Base-by-base conservation (phyloP, 2,329 filamentous ascomycete genomes). In the Lachnellula occidentalis region DNA sequence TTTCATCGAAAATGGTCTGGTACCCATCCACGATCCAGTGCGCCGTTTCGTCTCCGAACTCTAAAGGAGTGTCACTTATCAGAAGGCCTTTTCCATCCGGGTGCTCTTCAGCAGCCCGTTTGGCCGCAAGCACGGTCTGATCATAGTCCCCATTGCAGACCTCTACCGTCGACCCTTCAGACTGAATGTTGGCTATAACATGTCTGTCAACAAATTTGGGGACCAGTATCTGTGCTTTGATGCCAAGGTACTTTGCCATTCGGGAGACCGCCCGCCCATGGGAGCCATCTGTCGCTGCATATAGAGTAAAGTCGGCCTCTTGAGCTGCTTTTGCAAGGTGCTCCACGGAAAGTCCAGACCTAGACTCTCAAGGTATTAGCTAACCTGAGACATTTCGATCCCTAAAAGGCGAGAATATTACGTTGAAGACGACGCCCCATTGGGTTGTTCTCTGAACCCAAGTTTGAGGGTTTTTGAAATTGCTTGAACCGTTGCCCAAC, bases 1-100 rank as follows among this genome's bases (percentile, higher is more conserved):
- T 73, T 65, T 94, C 89, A 3, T 71, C 67, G 58, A 92, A 73
- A 78, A 92, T 85, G 0, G 87, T 90, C 4, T 76, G 76, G 63
- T 92, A 94, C 0, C 89, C 89, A 57, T 92, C 83, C 0, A 90
- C 85, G 21, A 92, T 86, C 83, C 86, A 91, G 69, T 12, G 31
- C 9, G 88, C 86, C 5, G 90, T 79, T 39, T 82, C 74, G 46
- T 83, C 78, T 61, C 88, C 90, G 2, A 80, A 83, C 0, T 78
- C 76, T 62, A 87, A 87, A 0, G 83, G 78, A 8, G 80, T 85
- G 63, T 92, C 89, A 64, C 88, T 80, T 1, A 92, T 76, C 41
- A 91, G 68, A 6, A 91, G 65, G 0, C 74, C 76, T 0, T 71
- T 61, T 22, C 43, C n/a, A 24, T 45, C 43, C 12, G 22, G 43